phyloP scores from a whole-genome alignment of 164 flowering plant species.

The Buxus sempervirens region DNA sequence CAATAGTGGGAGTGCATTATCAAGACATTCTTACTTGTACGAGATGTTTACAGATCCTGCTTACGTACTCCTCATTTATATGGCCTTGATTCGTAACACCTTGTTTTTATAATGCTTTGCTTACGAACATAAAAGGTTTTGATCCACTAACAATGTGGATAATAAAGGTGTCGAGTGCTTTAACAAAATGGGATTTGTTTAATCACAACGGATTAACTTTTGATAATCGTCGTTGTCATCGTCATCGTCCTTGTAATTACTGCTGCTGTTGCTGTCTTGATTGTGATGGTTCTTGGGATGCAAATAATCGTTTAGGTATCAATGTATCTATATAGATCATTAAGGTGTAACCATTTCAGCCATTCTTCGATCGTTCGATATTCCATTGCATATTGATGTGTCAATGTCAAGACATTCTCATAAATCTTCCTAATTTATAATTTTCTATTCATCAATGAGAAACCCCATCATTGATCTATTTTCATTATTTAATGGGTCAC shows the following conservation, averaged over 20 bases:
- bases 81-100: too few relatives aligned
- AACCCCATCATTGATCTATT: neutral
- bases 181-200: constrained; percentile 9
- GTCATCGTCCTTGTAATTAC: neutral
- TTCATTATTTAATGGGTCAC: neutral
- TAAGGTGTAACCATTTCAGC: too few relatives aligned
- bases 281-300: too few relatives aligned
- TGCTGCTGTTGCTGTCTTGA: neutral
- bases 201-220: too few relatives aligned
- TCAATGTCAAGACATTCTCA: neutral
- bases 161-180: constrained; percentile 25
- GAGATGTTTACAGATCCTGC: constrained; percentile 27
- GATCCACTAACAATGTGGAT: constrained; percentile 39
- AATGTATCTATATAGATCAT: too few relatives aligned
- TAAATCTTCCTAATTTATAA: neutral
- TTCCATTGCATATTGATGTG: neutral
- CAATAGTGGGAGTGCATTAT: constrained; percentile 23
- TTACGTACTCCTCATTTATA: too few relatives aligned
- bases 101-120: too few relatives aligned
- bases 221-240: too few relatives aligned
- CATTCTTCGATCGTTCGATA: too few relatives aligned
- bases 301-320: too few relatives aligned
- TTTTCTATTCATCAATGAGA: neutral
- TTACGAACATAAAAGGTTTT: too few relatives aligned
- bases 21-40: constrained; percentile 14